phyloP scores from a whole-genome alignment of 176 grass and related monocot species.

The Avena insularis region DNA sequence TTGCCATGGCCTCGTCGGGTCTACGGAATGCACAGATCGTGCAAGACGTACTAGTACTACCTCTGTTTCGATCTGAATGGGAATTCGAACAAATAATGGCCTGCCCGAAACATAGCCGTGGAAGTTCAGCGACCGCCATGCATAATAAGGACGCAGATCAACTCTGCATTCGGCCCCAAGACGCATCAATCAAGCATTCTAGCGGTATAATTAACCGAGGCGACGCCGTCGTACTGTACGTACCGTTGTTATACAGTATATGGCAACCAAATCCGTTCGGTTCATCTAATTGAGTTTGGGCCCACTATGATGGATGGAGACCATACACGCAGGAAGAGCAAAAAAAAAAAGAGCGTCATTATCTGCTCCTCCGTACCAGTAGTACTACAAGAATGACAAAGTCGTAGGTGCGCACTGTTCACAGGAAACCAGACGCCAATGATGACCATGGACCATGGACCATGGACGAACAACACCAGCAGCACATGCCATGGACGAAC shows the following conservation, averaged over 20 bases:
- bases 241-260: background rate
- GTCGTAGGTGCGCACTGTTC: conserved; percentile 40
- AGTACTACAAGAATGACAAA: conserved; percentile 45
- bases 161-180: background rate
- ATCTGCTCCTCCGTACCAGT: conserved; percentile 24
- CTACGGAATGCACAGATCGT: too few species aligned
- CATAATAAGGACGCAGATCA: background rate
- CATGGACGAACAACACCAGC: conserved; percentile 56
- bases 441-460: conserved; percentile 43
- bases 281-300: background rate
- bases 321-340: background rate
- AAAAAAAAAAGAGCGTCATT: conserved; percentile 25
- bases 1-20: too few species aligned
- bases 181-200: background rate
- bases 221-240: conserved; percentile 2
- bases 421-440: conserved; percentile 44
- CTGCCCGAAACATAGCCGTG: too few species aligned
- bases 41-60: too few species aligned
- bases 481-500: conserved; percentile 7
- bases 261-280: background rate
- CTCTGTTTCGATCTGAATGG: too few species aligned
- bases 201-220: conserved; percentile 12
- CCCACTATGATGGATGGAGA: background rate
- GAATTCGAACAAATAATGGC: too few species aligned
- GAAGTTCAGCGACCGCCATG: too few species aligned